Evolutionary conservation across 73 alveolate genomes (phyloP).

Genomic region (Paraurostyla sp.): DNA sequence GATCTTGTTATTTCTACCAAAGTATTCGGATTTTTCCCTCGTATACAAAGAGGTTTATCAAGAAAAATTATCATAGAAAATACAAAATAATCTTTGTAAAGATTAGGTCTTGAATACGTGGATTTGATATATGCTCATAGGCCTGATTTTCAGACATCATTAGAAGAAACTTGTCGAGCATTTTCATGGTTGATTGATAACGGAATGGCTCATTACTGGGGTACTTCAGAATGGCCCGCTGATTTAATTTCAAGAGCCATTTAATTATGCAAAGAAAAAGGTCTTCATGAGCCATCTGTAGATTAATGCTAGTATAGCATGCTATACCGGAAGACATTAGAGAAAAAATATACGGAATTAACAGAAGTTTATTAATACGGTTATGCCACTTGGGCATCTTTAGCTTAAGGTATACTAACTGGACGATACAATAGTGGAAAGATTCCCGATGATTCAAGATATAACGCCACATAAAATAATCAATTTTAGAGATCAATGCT

Average conservation of each 20-base stretch:
- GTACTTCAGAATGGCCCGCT: conserved; percentile 98
- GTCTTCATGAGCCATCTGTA: conserved; percentile 90
- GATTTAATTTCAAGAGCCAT: conserved; percentile 87
- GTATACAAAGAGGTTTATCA: conserved; percentile 76
- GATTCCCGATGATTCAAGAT: conserved; percentile 88
- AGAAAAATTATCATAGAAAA: conserved; percentile 95
- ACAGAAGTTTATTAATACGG: conserved; percentile 84
- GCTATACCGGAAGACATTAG: conserved; percentile 91
- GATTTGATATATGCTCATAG: conserved; percentile 96
- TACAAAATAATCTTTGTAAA: conserved; percentile 79
- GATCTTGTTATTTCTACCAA: conserved; percentile 93
- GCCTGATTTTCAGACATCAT: conserved; percentile 89
- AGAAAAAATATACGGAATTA: conserved; percentile 85
- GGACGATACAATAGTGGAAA: conserved; percentile 96
- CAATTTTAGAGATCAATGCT: neutral
- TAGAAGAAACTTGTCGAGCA: conserved; percentile 95
- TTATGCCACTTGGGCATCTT: conserved; percentile 95
- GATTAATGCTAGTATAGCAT: conserved; percentile 95
- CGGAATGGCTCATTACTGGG: conserved; percentile 98
- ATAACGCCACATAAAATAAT: neutral
- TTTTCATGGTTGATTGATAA: conserved; percentile 92
- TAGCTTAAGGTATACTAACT: conserved; percentile 94
- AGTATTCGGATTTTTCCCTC: conserved; percentile 35
- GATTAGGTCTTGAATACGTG: conserved; percentile 89
- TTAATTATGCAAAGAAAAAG: conserved; percentile 78